phyloP scores from a whole-genome alignment of 441 rosid species.

The Adansonia rubrostipa region DNA sequence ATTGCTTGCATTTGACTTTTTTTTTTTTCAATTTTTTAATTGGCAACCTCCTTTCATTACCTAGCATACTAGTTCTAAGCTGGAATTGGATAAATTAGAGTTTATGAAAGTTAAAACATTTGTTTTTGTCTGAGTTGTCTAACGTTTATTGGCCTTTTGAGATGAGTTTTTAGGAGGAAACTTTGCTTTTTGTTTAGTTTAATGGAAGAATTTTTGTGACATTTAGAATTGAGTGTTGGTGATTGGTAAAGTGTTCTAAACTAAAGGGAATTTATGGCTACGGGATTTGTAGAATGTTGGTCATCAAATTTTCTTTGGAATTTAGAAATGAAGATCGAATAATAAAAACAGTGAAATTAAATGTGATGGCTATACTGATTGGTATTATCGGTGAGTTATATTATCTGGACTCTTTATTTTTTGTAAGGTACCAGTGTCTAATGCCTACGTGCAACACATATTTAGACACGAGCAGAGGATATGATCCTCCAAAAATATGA shows the following conservation, averaged over 20 bases:
- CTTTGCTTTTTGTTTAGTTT: background rate
- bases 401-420: background rate
- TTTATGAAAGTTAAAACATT: background rate
- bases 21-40: background rate
- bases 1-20: background rate
- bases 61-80: background rate
- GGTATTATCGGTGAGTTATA: background rate
- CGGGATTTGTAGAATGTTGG: background rate
- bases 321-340: background rate
- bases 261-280: background rate
- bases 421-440: background rate
- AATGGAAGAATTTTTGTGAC: background rate
- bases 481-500: no score
- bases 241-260: no score
- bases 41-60: background rate
- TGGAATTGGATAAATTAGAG: background rate
- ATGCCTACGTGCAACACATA: background rate
- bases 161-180: background rate
- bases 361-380: background rate
- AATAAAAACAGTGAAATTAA: background rate
- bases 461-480: background rate
- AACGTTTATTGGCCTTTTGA: background rate
- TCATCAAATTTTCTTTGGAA: background rate
- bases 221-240: no score
- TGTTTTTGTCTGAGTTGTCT: background rate